These are phyloP conservation scores for Chondrus crispus DNA, from an alignment of 23 red algal genomes.

Conservation along the genomic window DNA sequence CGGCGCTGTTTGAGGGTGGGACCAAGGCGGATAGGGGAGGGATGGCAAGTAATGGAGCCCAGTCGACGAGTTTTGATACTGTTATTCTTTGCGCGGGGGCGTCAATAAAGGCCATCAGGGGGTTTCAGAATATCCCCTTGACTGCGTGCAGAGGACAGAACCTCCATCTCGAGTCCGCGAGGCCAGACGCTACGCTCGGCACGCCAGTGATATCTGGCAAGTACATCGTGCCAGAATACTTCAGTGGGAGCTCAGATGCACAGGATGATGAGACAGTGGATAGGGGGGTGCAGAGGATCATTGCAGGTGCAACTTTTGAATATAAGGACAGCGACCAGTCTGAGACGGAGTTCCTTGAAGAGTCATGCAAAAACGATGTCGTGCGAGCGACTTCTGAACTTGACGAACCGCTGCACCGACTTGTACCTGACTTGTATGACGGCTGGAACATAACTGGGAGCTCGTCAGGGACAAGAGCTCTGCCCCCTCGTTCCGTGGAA, in stretches of 20 bases:
- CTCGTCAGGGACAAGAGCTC: conserved; percentile 40
- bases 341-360: not conserved
- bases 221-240: conserved; percentile 49
- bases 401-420: not conserved
- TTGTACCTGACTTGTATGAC: conserved; percentile 1
- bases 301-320: conserved; percentile 50
- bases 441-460: not conserved
- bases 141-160: conserved; percentile 54
- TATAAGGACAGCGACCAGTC: not conserved
- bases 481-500: conserved; percentile 24
- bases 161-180: not conserved
- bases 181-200: not conserved
- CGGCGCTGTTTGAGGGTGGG: conserved; percentile 6
- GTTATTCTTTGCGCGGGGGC: conserved; percentile 72
- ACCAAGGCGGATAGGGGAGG: no score
- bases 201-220: conserved; percentile 54
- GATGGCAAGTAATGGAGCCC: no score
- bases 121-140: conserved; percentile 32
- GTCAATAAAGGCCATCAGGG: conserved; percentile 4
- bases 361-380: conserved; percentile 24
- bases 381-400: not conserved
- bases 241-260: not conserved
- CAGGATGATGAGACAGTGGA: not conserved
- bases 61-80: conserved; percentile 46
- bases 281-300: not conserved